Evolutionary conservation across 148 eudicot genomes (phyloP).

Genomic region (Diospyros lotus): DNA sequence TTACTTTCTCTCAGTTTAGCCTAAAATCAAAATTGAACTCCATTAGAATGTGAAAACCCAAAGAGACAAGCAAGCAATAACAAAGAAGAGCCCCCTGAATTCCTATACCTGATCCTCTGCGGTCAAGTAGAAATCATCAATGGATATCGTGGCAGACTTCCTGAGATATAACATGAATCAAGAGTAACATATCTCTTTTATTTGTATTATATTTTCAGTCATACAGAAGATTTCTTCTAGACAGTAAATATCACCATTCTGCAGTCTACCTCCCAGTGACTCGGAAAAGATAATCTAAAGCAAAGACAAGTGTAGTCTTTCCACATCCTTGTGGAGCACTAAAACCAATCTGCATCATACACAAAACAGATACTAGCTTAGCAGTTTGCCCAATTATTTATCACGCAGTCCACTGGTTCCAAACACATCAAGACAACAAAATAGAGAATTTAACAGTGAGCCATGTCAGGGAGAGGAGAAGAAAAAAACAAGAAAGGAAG

Average conservation of each 20-base stretch:
- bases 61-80: conserved; percentile 11
- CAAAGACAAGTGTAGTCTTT: conserved; percentile 91
- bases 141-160: conserved; percentile 86
- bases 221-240: conserved; percentile 9
- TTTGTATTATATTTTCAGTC: conserved; percentile 3
- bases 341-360: conserved; percentile 77
- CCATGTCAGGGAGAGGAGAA: conserved; percentile 1
- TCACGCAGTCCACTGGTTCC: not conserved
- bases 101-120: conserved; percentile 76
- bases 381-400: not conserved
- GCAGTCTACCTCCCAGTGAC: conserved; percentile 67
- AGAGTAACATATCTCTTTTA: conserved; percentile 15
- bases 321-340: conserved; percentile 99
- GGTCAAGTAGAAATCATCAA: conserved; percentile 96
- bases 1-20: conserved; percentile 77
- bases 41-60: conserved; percentile 18
- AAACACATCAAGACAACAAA: conserved; percentile 6
- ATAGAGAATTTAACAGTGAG: not conserved
- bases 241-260: conserved; percentile 26
- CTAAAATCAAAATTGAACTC: conserved; percentile 34
- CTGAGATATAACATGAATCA: conserved; percentile 43
- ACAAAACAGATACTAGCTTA: conserved; percentile 6
- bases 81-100: conserved; percentile 10
- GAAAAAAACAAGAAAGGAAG: not conserved
- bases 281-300: conserved; percentile 72